Percentiles rank a stretch among this genome's conserved stretches.
phyloP scores from a whole-genome alignment of 352 stramenopile genomes.

The Phytopythium delawarense region DNA sequence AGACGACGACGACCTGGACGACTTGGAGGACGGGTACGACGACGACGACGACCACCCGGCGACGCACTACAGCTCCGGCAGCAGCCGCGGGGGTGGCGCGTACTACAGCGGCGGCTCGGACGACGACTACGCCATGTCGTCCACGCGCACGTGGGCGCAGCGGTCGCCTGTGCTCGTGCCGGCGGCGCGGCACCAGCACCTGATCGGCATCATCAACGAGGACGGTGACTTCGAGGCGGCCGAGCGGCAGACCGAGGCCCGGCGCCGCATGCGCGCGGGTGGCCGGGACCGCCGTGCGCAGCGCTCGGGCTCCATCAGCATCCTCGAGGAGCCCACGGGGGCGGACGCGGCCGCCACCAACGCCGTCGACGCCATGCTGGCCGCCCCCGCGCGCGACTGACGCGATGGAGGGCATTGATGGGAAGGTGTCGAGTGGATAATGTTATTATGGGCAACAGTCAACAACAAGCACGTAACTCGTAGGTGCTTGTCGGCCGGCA shows the following conservation, averaged over 20 bases:
- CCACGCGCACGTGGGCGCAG: slow-evolving; percentile 6
- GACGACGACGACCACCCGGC: background rate
- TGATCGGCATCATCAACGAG: slow-evolving; percentile 21
- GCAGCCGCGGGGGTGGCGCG: slow-evolving; percentile 5
- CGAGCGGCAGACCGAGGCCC: slow-evolving; percentile 9
- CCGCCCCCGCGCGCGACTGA: slow-evolving; percentile 10
- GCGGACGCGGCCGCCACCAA: slow-evolving; percentile 14
- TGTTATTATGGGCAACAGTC: too few species aligned
- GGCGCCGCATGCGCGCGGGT: background rate
- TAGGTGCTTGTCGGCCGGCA: too few species aligned
- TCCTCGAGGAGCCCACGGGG: slow-evolving; percentile 22
- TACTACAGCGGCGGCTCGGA: slow-evolving; percentile 1
- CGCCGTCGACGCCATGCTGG: slow-evolving; percentile 24
- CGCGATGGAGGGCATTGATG: background rate
- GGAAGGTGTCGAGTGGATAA: too few species aligned
- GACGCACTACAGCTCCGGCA: background rate
- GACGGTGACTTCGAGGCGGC: slow-evolving; percentile 29
- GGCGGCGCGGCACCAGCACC: slow-evolving; percentile 11
- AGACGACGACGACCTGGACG: slow-evolving; percentile 27
- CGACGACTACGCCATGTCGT: slow-evolving; percentile 4
- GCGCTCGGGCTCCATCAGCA: slow-evolving; percentile 33
- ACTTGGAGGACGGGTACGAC: background rate
- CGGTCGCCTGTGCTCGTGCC: slow-evolving; percentile 13
- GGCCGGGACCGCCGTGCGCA: slow-evolving; percentile 2
- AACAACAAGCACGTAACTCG: too few species aligned